Evolutionary conservation across 495 filamentous ascomycete species (phyloP), one percentile per base, ranked within the genome.

Genomic region (Cenococcum geophilum): DNA sequence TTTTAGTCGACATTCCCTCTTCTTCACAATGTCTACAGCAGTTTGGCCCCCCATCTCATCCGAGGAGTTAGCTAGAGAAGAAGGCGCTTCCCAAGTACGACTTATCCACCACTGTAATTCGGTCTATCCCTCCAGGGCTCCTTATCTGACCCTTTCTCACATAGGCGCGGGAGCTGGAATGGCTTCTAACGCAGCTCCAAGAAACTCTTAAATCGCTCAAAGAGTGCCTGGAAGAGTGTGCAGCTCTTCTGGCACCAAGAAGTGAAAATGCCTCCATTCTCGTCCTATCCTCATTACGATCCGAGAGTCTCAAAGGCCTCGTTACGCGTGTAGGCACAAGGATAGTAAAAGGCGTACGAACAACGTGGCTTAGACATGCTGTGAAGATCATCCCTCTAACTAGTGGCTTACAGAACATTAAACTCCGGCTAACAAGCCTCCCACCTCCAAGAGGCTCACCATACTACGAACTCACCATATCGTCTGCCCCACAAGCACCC

Each of bases 251-350:
- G 36, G 83, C 89, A 10, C 90, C 92, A 1, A 77, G 85, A 1
- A 77, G 85, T 60, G 89, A 95, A 65, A 85, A 86, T 1, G 88
- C 88, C 12, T 89, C 84, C 57, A 98, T 92, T 4, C 83, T 98
- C 51, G 92, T 89, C 6, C 78, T 97, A 27, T 91, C 88, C 56
- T 93, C 91, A n/a, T 76, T 86, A 37, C 82, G 95, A 18, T 89
- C 87, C 50, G 93, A 98, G 76, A 83, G 80, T 62, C 84, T 97
- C 36, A 98, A 98, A 71, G 93, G 93, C 4, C 86, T 89, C 72
- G 81, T 97, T 54, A 97, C 92, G 0, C 82, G 82, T 50, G 72
- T 80, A 10, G 75, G 75, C n/a, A 72, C 75, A 20, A 63, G 73
- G 22, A 69, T 76, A 53, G 72, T 75, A 37, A 76, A 76, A 58